Conservation (phyloP, 129 eudicot genomes). For the Escallonia herrerae region DNA sequence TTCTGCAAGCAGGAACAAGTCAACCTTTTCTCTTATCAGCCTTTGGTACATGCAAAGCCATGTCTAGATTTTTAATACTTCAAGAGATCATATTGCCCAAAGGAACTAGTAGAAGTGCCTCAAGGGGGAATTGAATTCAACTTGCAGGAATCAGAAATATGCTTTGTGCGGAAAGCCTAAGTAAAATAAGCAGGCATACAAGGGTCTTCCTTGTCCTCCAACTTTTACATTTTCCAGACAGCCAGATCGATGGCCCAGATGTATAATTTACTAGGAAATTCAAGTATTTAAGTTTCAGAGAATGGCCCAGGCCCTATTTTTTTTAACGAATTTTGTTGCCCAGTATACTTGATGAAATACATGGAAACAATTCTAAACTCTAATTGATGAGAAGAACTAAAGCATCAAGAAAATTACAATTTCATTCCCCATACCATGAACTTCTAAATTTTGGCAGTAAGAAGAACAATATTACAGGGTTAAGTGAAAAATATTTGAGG, state of each 20-base stretch:
- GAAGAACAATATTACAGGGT: background rate
- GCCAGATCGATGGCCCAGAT: background rate
- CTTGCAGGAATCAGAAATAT: background rate
- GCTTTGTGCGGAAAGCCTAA: too few species aligned
- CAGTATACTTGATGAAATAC: background rate
- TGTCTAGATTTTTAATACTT: background rate
- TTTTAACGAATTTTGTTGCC: background rate
- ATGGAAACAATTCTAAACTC: background rate
- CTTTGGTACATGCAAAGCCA: background rate
- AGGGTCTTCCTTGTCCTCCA: background rate
- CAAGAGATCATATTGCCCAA: background rate
- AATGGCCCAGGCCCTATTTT: background rate
- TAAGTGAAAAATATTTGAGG: background rate
- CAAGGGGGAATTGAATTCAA: background rate
- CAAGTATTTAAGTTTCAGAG: background rate
- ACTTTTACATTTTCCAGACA: background rate
- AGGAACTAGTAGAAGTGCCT: background rate
- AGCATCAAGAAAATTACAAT: background rate
- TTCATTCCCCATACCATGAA: background rate
- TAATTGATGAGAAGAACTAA: background rate
- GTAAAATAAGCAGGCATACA: background rate
- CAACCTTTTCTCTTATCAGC: conserved; percentile 1
- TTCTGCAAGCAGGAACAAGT: conserved; percentile 2
- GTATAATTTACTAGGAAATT: background rate
- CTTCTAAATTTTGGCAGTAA: background rate